Percentiles rank a stretch among this genome's conserved stretches.
These are phyloP conservation scores for Nannochloropsis salina DNA, from an alignment of 108 stramenopile genomes.

Conservation along the genomic window DNA sequence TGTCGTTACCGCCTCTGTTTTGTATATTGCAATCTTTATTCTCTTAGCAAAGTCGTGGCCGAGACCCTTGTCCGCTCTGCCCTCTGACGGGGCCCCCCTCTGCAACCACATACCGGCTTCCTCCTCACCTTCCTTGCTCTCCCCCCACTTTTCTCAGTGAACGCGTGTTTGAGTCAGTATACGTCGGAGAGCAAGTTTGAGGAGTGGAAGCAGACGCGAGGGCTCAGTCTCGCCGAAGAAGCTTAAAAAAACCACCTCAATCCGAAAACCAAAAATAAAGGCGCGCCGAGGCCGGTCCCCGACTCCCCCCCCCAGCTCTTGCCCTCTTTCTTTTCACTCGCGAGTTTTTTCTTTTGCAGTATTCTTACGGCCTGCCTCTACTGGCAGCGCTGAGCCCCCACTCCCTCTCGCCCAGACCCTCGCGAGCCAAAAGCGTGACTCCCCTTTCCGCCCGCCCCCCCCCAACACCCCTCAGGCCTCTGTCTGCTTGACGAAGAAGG, in stretches of 20 bases:
- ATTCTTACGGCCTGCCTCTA: no score
- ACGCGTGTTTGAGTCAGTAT: background rate
- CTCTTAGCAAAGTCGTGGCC: background rate
- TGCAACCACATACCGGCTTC: background rate
- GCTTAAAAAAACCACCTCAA: no score
- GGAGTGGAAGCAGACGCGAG: background rate
- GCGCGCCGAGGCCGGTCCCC: no score
- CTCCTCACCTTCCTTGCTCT: background rate
- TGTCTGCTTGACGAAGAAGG: slow-evolving; percentile 52
- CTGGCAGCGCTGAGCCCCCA: no score
- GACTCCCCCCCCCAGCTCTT: no score
- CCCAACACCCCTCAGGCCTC: background rate
- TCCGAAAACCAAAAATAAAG: no score
- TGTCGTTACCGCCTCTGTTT: background rate
- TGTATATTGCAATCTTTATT: background rate
- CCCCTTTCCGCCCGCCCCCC: background rate
- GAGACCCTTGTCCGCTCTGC: background rate
- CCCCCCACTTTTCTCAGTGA: background rate
- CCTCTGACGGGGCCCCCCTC: background rate
- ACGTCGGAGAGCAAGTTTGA: slow-evolving; percentile 11
- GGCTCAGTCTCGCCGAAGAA: no score
- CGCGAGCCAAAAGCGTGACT: background rate
- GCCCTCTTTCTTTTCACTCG: no score
- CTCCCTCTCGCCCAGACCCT: no score
- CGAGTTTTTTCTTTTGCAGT: no score